Base-by-base conservation (phyloP, 495 filamentous ascomycete genomes). In the Aspergillus funiculosus region DNA sequence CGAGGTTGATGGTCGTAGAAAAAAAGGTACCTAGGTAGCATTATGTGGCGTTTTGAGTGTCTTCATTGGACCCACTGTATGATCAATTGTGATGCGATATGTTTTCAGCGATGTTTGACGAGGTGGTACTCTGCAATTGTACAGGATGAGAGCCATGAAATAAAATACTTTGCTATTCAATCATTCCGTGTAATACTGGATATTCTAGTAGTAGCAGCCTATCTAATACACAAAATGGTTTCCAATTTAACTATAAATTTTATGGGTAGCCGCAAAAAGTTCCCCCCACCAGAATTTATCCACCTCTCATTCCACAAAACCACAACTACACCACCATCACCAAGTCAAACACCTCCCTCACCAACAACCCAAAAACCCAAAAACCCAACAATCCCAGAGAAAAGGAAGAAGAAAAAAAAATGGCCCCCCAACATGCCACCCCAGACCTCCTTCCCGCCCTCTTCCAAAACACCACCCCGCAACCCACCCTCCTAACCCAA, bases 401-500 rank as follows among this genome's bases (percentile, higher is more conserved):
- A 10, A 34, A 15, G 18, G 18, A 14, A 2, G 18, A 15, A 15
- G 13, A 15, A 34, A 15, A 2, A 34, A 34, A 15, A 2, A 35
- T 15, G n/a, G 18, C 14, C 10, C 1, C n/a, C 31, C 31, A 26
- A 22, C 11, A 39, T 26, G n/a, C 25, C 39, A 64, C 52, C 17
- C 64, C 66, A 18, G 73, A 72, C 26, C 63, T 75, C 43, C 83
- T 86, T 51, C 87, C 87, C 15, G 51, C 72, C 13, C 81, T 79
- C 41, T 82, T 87, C 75, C 73, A 72, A 57, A 66, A 78, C 55
- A 74, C 79, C 27, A 48, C 66, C 55, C 71, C 79, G 13, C 69
- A 77, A 37, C 67, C 74, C 50, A 62, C 69, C 11, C 71, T 92
- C 57, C 76, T 96, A 47, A 79, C 83, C 27, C 92, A 96, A 75